phyloP scores from a whole-genome alignment of 176 grass and related monocot genomes.

The Musa itinerans region DNA sequence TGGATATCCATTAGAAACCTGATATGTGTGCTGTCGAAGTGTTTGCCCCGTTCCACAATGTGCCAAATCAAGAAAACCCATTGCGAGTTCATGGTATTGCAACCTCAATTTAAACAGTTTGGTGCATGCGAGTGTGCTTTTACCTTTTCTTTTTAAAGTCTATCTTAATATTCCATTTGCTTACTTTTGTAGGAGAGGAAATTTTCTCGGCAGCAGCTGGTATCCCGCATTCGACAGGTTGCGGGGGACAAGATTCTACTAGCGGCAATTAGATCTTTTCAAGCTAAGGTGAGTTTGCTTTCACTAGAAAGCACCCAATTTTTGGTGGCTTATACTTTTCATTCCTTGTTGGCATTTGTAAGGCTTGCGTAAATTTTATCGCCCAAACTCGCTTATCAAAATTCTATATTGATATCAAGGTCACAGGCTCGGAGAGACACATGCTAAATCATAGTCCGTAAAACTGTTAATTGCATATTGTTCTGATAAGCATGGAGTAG shows the following conservation, averaged over 20 bases:
- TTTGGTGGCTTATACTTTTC: not conserved
- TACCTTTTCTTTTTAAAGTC: not conserved
- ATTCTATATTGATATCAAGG: no score
- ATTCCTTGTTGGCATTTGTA: not conserved
- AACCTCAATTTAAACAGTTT: not conserved
- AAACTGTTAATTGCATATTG: no score
- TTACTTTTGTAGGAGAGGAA: constrained; percentile 1
- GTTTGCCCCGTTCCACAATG: not conserved
- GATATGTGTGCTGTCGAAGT: not conserved
- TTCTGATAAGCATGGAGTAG: no score
- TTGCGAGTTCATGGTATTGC: constrained; percentile 5
- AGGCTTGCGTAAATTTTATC: not conserved
- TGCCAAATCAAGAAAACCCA: constrained; percentile 4
- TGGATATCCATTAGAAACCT: not conserved
- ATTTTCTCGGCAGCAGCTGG: not conserved
- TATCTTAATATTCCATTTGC: not conserved
- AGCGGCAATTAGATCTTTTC: constrained; percentile 1
- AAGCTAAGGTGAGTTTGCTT: not conserved
- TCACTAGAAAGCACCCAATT: no score
- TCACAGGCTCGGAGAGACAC: no score
- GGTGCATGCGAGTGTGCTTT: not conserved
- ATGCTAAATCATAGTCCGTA: no score
- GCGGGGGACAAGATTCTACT: constrained; percentile 7
- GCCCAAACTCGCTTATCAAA: no score
- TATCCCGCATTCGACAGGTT: not conserved